phyloP scores from a whole-genome alignment of 1,139 yeast genomes.

The Geotrichum bryndzae region DNA sequence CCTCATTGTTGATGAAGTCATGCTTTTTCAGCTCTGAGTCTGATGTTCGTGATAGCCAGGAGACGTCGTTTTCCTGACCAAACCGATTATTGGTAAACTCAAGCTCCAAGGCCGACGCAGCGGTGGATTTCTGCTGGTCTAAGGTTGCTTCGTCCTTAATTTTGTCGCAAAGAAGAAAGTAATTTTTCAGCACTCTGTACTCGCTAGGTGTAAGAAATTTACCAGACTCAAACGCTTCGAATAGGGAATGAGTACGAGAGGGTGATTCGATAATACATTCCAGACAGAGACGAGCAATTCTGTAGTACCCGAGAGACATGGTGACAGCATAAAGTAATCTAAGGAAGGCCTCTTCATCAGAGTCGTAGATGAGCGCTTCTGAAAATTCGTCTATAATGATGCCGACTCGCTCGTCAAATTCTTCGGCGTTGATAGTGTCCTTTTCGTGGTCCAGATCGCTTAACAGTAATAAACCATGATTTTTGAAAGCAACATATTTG shows the following conservation, averaged over 20 bases:
- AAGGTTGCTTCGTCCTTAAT: conserved; percentile 42
- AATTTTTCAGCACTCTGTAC: conserved; percentile 14
- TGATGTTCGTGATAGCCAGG: conserved; percentile 8
- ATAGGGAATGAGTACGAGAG: conserved; percentile 26
- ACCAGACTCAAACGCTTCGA: conserved; percentile 22
- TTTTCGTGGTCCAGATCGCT: conserved; percentile 40
- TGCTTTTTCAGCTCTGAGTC: conserved; percentile 3
- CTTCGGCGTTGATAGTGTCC: conserved; percentile 24
- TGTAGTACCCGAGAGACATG: conserved; percentile 32
- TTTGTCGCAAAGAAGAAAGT: conserved; percentile 9
- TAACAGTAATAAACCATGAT: conserved; percentile 68
- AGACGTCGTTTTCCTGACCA: conserved; percentile 1
- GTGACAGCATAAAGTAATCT: conserved; percentile 27
- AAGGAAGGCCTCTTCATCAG: conserved; percentile 32
- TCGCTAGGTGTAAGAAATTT: conserved; percentile 27
- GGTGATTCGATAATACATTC: conserved; percentile 49
- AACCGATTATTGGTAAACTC: conserved; percentile 7
- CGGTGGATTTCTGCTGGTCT: background rate
- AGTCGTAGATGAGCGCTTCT: conserved; percentile 34
- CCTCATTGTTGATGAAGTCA: background rate
- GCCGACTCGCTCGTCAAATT: conserved; percentile 28
- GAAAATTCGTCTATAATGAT: conserved; percentile 31
- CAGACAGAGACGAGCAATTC: conserved; percentile 55
- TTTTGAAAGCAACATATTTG: conserved; percentile 72
- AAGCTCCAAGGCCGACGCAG: conserved; percentile 1